Evolutionary conservation across 75 land plant genomes (phyloP).

Genomic region (Adiantum capillusveneris): DNA sequence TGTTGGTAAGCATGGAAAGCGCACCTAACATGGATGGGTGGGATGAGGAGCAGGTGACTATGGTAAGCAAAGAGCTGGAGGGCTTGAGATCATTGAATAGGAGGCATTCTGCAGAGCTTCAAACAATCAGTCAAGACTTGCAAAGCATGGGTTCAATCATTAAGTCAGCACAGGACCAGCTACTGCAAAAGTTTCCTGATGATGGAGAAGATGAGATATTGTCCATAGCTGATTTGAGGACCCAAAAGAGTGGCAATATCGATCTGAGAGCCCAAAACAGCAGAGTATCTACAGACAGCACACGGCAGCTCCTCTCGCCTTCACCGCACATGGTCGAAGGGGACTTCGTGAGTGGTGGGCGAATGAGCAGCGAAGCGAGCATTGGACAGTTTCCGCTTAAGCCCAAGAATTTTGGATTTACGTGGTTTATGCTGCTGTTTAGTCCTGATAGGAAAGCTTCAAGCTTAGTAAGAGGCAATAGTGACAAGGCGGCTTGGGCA

Average conservation of each 20-base stretch:
- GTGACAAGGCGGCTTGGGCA: neutral
- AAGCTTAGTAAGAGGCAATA: neutral
- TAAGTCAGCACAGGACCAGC: neutral
- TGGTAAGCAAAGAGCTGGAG: neutral
- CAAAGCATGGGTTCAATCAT: neutral
- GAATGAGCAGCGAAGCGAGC: no score
- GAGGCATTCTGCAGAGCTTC: neutral
- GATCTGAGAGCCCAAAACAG: no score
- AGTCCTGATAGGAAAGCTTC: neutral
- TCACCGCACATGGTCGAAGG: neutral
- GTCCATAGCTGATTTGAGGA: neutral
- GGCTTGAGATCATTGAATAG: neutral
- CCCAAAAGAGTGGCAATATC: no score
- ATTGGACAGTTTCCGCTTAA: neutral
- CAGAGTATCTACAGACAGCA: no score
- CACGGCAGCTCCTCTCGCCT: neutral
- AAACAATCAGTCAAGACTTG: neutral
- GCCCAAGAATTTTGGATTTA: neutral
- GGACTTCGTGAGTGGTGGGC: neutral
- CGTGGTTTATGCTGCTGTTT: neutral
- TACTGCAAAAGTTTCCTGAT: neutral
- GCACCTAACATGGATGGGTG: slow-evolving; percentile 2
- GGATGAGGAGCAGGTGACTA: neutral
- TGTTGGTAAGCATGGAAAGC: neutral
- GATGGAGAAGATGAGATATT: neutral